Base-by-base conservation (phyloP, 129 eudicot genomes). In the Pulicaria dysenterica region DNA sequence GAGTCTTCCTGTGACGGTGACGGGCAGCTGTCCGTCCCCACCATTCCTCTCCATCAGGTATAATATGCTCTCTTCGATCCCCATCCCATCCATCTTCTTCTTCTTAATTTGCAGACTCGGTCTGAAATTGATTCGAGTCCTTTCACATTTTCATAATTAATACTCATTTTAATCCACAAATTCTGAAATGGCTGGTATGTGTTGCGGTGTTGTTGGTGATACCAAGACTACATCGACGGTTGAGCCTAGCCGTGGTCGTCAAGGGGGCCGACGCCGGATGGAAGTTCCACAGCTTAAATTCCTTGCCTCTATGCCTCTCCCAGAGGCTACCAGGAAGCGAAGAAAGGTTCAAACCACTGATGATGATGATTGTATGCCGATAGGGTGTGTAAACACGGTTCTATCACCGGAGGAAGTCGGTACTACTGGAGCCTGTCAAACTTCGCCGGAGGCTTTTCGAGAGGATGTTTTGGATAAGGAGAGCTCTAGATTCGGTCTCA, bases 121-220 rank as follows among this genome's bases (percentile, higher is more conserved):
- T 7, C 44, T 67, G 57, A 58, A 67, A 56, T 39, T 49, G 41
- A 14, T 39, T 70, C 15, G 40, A 15, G 19, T 57, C 2, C 3
- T 24, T 10, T n/a, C n/a, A n/a, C n/a, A n/a, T n/a, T n/a, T n/a
- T n/a, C n/a, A n/a, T n/a, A n/a, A n/a, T n/a, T n/a, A n/a, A n/a
- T n/a, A n/a, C n/a, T n/a, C n/a, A n/a, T 12, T 13, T 49, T 50
- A n/a, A 7, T 55, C 53, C 24, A 36, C 10, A 5, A 10, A 0
- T 15, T 12, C 4, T 39, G 15, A 24, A 41, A 93, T 93, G 99
- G 91, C 99, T 41, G 93, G 99, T 50, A 88, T 95, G 94, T 88
- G 89, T 44, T 80, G 83, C 51, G 96, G 96, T 8, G 79, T 83
- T 39, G 87, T 80, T 3, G 94, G 91, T 7, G 99, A 94, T 50